Conservation (phyloP, 139 green algal species). For the Volvox africanus region DNA sequence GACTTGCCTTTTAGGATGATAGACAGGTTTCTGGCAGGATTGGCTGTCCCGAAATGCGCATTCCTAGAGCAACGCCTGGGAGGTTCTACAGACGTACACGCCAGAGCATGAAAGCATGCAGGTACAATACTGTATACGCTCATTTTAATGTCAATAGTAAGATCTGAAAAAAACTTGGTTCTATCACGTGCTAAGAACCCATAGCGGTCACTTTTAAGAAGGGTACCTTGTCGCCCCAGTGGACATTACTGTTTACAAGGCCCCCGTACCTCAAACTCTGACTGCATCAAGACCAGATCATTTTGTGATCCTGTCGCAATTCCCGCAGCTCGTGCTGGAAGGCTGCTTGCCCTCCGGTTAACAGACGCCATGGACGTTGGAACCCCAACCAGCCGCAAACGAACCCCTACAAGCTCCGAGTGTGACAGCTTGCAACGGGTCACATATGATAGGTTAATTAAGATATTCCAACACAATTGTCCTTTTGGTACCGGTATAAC, state of each 20-base stretch:
- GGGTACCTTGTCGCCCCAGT: neutral
- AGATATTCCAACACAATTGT: no score
- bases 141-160: neutral
- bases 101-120: neutral
- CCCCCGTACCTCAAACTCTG: neutral
- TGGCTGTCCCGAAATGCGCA: neutral
- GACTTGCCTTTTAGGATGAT: neutral
- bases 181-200: neutral
- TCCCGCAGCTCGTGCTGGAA: neutral
- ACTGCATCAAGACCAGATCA: neutral
- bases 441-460: no score
- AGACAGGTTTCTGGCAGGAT: neutral
- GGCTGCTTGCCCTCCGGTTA: neutral
- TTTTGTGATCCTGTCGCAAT: neutral
- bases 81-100: neutral
- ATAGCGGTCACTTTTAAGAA: neutral
- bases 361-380: neutral
- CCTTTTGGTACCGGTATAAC: no score
- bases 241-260: neutral
- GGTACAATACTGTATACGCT: neutral
- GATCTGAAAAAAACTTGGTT: neutral
- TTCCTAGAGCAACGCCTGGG: neutral
- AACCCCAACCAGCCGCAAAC: no score
- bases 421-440: no score
- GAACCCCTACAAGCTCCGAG: no score